Evolutionary conservation across 352 stramenopile species (phyloP).

Genomic region (Phytophthora syringae): DNA sequence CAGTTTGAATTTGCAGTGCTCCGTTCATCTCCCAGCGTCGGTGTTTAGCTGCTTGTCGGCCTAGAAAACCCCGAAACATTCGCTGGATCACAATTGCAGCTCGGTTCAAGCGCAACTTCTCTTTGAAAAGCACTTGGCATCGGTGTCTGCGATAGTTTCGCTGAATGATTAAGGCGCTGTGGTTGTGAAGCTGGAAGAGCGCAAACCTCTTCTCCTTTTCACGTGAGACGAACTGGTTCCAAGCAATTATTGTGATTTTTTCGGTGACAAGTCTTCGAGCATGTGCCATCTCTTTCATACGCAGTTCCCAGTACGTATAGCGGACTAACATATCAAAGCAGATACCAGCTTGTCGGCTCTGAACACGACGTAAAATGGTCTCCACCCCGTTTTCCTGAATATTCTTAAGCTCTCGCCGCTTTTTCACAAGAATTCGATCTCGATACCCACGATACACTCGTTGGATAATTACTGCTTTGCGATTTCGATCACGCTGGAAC

Average conservation of each 20-base stretch:
- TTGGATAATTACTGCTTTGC: slow-evolving; percentile 52
- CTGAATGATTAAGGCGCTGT: slow-evolving; percentile 69
- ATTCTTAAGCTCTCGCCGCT: slow-evolving; percentile 31
- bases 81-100: slow-evolving; percentile 67
- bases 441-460: slow-evolving; percentile 57
- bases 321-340: slow-evolving; percentile 45
- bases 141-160: slow-evolving; percentile 63
- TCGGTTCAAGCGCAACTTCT: slow-evolving; percentile 40
- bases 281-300: slow-evolving; percentile 45
- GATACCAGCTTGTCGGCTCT: slow-evolving; percentile 18
- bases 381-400: slow-evolving; percentile 38
- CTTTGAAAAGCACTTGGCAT: slow-evolving; percentile 58
- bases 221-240: slow-evolving; percentile 26
- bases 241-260: slow-evolving; percentile 20
- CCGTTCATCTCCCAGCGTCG: slow-evolving; percentile 50
- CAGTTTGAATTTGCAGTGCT: slow-evolving; percentile 57
- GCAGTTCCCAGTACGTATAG: slow-evolving; percentile 23
- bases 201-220: slow-evolving; percentile 50
- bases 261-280: slow-evolving; percentile 18
- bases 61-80: slow-evolving; percentile 54
- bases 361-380: slow-evolving; percentile 45
- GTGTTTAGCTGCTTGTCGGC: slow-evolving; percentile 41
- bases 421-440: slow-evolving; percentile 23
- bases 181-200: slow-evolving; percentile 37
- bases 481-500: slow-evolving; percentile 36